phyloP scores from a whole-genome alignment of 2,329 filamentous ascomycete species.

The Aspergillus melleus region DNA sequence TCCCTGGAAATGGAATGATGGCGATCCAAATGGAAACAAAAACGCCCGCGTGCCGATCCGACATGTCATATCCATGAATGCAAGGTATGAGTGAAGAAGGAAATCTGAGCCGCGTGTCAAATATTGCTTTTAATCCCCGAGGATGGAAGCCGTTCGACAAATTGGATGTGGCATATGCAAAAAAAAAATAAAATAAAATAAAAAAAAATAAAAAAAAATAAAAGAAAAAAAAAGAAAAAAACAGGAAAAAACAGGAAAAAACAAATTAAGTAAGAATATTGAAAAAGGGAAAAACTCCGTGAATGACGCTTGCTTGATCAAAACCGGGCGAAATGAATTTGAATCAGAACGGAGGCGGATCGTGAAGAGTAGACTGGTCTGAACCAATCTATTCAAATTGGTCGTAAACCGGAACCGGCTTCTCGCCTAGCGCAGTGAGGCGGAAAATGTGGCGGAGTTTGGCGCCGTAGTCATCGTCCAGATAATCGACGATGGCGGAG shows the following conservation, averaged over 20 bases:
- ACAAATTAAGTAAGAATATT: background rate
- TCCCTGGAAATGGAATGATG: background rate
- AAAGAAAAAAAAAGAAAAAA: too few relatives aligned
- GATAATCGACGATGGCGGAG: conserved; percentile 53
- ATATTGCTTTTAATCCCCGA: background rate
- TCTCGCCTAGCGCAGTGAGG: conserved; percentile 51
- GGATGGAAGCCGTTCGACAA: background rate
- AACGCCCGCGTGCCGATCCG: background rate
- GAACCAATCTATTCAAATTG: conserved; percentile 26
- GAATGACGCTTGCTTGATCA: background rate
- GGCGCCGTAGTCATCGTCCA: conserved; percentile 47
- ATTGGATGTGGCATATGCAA: background rate
- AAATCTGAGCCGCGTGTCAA: background rate
- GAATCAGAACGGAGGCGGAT: background rate
- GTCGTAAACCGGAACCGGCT: conserved; percentile 48
- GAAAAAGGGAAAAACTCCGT: background rate
- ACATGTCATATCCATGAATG: background rate
- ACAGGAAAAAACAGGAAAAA: too few relatives aligned
- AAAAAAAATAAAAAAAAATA: too few relatives aligned
- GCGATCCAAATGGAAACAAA: background rate
- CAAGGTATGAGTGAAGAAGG: background rate
- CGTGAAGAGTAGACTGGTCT: background rate
- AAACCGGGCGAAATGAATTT: background rate
- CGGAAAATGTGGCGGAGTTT: conserved; percentile 53
- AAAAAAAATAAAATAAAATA: too few relatives aligned